phyloP scores from a whole-genome alignment of 805 yeast species.

The Ogataea nitratoaversa region DNA sequence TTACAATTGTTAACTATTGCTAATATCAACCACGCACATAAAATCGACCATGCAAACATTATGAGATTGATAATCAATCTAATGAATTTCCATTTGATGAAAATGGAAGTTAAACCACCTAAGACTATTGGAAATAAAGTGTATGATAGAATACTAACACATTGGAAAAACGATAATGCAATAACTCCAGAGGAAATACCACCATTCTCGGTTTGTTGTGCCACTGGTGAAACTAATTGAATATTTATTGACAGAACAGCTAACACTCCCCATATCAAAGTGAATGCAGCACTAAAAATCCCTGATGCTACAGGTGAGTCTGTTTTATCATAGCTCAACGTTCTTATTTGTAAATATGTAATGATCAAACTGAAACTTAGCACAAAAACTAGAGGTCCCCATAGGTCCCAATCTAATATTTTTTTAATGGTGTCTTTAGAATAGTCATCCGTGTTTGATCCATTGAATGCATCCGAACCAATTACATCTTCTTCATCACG shows the following conservation, averaged over 20 bases:
- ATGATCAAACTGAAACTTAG: slow-evolving; percentile 44
- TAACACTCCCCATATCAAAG: slow-evolving; percentile 48
- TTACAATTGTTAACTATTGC: slow-evolving; percentile 39
- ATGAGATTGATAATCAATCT: slow-evolving; percentile 38
- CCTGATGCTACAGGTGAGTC: slow-evolving; percentile 34
- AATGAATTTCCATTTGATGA: slow-evolving; percentile 39
- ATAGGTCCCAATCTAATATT: slow-evolving; percentile 55
- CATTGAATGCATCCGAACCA: slow-evolving; percentile 10
- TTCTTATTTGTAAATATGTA: slow-evolving; percentile 38
- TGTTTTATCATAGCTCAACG: slow-evolving; percentile 24
- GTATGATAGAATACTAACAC: slow-evolving; percentile 53
- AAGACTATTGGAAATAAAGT: slow-evolving; percentile 50
- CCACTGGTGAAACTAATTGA: slow-evolving; percentile 49
- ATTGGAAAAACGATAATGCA: slow-evolving; percentile 49
- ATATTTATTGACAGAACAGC: slow-evolving; percentile 48
- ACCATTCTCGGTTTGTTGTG: slow-evolving; percentile 26
- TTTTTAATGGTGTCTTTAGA: slow-evolving; percentile 31
- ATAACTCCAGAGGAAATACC: slow-evolving; percentile 28
- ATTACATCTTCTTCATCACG: slow-evolving; percentile 23
- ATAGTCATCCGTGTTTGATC: slow-evolving; percentile 27
- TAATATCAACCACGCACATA: slow-evolving; percentile 47
- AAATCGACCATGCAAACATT: slow-evolving; percentile 47
- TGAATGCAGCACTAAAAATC: slow-evolving; percentile 51
- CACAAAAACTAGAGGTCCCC: slow-evolving; percentile 58
- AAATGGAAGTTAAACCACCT: slow-evolving; percentile 43